phyloP scores from a whole-genome alignment of 2,329 filamentous ascomycete species.

The Bipolaris gigantea region DNA sequence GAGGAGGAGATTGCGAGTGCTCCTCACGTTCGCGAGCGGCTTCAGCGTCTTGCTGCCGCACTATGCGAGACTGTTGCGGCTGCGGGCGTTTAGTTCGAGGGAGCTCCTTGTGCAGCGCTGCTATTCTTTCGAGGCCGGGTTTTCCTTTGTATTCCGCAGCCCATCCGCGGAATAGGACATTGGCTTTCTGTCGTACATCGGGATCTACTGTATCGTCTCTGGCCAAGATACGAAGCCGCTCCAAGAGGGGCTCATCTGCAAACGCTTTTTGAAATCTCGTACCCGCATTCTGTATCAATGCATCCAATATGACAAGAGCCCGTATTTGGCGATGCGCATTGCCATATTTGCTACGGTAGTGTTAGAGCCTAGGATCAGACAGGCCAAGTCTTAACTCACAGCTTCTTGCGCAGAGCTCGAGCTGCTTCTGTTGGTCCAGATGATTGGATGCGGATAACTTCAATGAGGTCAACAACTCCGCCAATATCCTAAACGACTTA shows the following conservation, averaged over 20 bases:
- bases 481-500: conserved; percentile 60
- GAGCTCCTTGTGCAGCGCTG: conserved; percentile 73
- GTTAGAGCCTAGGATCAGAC: conserved; percentile 15
- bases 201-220: conserved; percentile 82
- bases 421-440: conserved; percentile 88
- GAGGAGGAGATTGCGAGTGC: conserved; percentile 36
- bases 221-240: conserved; percentile 84
- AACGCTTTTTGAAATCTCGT: conserved; percentile 83
- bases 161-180: conserved; percentile 85
- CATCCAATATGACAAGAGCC: conserved; percentile 85
- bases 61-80: conserved; percentile 76
- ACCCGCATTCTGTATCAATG: conserved; percentile 91
- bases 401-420: conserved; percentile 91
- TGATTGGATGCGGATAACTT: conserved; percentile 86
- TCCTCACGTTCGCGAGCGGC: conserved; percentile 69
- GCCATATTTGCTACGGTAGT: conserved; percentile 75
- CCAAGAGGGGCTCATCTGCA: conserved; percentile 86
- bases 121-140: conserved; percentile 76
- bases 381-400: conserved; percentile 55
- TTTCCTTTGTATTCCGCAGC: conserved; percentile 77
- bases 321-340: conserved; percentile 90
- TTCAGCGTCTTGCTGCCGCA: conserved; percentile 76
- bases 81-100: conserved; percentile 63
- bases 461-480: conserved; percentile 90
- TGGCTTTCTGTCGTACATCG: conserved; percentile 85